Evolutionary conservation across 1,284 basidiomycete genomes (phyloP), one percentile per base, ranked within the genome.

Genomic region (Neonothopanus nambi): DNA sequence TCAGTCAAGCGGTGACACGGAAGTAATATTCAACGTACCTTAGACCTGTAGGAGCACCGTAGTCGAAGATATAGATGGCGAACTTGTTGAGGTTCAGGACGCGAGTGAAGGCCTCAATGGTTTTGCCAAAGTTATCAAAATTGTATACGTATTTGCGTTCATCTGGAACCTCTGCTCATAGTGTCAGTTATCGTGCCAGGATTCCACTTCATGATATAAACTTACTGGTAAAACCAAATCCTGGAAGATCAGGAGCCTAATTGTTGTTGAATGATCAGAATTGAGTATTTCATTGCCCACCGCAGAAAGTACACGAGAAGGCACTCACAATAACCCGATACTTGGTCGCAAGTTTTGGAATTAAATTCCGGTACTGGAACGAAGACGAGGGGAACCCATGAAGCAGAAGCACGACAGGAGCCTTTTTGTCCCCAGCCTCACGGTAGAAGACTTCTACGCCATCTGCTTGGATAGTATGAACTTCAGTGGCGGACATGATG

Each of bases 331-430:
- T 62, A 28, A 80, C 70, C 30, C 69, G 71, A 65, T 77, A 77
- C 43, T 71, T 67, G 39, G 60, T 47, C 0, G 74, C 68, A 5
- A 80, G 69, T 20, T 64, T 62, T 0, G 73, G 70, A 52, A 80
- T 76, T 47, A 81, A 70, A 59, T 76, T 67, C 15, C 78, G 73
- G 61, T 70, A 81, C 56, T 79, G 76, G 62, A 70, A 69, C 7
- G 74, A 77, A 0, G 76, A 76, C 1, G 76, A 57, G 0, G 79
- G 78, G 63, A 73, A 78, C 20, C 79, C 79, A 59, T 81, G 79
- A 2, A 80, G 67, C 0, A 80, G 70, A 17, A 81, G 62, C 18
- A 80, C 46, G 9, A 68, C 67, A 1, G 75, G 73, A 0, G 64
- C 63, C 3, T 63, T 52, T 1, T 57, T 20, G 1, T 55, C 50